Evolutionary conservation across 768 basidiomycete genomes (phyloP), one percentile per base, ranked within the genome.

Genomic region (Trichaptum fuscoviolaceum): DNA sequence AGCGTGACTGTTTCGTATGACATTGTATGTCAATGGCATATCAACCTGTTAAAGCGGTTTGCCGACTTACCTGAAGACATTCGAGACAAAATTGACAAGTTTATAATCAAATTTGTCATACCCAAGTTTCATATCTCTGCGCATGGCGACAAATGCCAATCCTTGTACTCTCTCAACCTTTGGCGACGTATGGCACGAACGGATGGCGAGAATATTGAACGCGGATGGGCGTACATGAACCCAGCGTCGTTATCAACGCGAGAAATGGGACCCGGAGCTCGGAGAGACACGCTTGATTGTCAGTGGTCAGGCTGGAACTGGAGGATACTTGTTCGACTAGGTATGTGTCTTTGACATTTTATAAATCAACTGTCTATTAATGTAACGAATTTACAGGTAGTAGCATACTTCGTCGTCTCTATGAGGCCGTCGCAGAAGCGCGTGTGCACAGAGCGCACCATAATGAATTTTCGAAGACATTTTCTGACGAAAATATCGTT

Each of bases 161-260:
- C 25, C 35, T 9, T 18, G 12, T 76, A 61, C 62, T 72, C 72
- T 0, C 70, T 70, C 0, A 70, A 71, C 1, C 77, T 74, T 52
- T 69, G 30, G 2, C 12, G 24, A 2, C 12, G 62, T 20, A 69
- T 69, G 0, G 73, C 73, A 0, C 73, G 76, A 35, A 75, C 75
- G 57, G 69, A 74, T 66, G 77, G 77, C 0, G 76, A 78, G 68
- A 72, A 69, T 0, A 71, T 73, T 0, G 77, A 78, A 69, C 66
- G 71, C 1, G 25, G 36, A 0, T 78, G 77, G 77, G 23, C 64
- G 0, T 66, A 72, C 25, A 18, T 63, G 0, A 77, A 77, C 62
- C 69, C 69, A 18, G 64, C 73, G 2, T 73, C 67, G 0, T 59
- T 65, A 1, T 71, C 71, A 24, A 71, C 69, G 0, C 67, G 70